Conservation (phyloP, 129 eudicot species). For the Flaveria sonorensis region DNA sequence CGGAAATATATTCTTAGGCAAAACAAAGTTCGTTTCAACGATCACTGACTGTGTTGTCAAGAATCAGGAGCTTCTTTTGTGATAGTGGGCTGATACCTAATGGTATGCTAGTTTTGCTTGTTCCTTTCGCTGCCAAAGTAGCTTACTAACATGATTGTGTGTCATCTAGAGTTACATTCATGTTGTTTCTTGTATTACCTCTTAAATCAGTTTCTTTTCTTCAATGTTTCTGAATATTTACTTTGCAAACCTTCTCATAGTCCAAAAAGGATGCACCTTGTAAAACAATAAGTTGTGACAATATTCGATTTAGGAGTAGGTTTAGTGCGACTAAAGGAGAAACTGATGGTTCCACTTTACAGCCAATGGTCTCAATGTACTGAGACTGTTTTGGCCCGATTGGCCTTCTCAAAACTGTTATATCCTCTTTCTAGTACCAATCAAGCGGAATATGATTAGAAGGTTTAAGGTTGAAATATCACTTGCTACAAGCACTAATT, state of each 20-base stretch:
- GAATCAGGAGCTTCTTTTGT: constrained; percentile 53
- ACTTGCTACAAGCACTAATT: not conserved
- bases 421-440: not conserved
- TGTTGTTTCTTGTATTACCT: constrained; percentile 7
- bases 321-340: constrained; percentile 2
- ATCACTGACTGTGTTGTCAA: constrained; percentile 75
- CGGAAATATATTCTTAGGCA: constrained; percentile 58
- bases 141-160: not conserved
- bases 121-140: constrained; percentile 13
- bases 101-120: constrained; percentile 38
- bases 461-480: not conserved
- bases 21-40: constrained; percentile 76
- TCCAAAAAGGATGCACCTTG: not conserved
- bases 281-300: not conserved
- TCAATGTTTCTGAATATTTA: not conserved
- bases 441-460: not conserved
- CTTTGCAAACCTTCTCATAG: not conserved
- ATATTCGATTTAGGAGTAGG: not conserved
- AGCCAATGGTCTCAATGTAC: not conserved
- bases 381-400: not conserved
- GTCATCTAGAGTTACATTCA: not conserved
- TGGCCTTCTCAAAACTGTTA: not conserved
- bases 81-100: constrained; percentile 44
- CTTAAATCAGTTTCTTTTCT: not conserved
- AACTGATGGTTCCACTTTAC: not conserved